phyloP scores from a whole-genome alignment of 2,329 filamentous ascomycete genomes.

The Ophiostoma australiae region DNA sequence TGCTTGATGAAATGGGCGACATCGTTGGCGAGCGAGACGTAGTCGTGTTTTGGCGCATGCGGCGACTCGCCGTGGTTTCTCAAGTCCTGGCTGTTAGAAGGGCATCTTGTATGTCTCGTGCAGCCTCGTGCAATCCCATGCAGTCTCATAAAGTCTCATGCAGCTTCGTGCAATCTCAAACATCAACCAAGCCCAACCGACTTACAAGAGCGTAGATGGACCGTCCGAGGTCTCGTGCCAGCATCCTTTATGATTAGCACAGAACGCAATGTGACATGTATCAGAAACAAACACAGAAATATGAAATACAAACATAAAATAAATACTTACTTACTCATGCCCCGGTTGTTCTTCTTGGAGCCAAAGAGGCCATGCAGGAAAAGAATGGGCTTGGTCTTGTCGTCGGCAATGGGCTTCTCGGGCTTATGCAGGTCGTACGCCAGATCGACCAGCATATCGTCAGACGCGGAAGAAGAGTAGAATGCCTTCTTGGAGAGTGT shows the following conservation, averaged over 20 bases:
- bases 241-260: constrained; percentile 49
- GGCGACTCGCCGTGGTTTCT: constrained; percentile 91
- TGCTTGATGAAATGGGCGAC: constrained; percentile 71
- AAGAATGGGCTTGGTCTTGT: constrained; percentile 60
- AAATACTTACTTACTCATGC: constrained; percentile 78
- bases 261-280: not conserved
- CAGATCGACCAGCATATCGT: constrained; percentile 38
- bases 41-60: constrained; percentile 71
- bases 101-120: no score
- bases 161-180: no score
- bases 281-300: no score
- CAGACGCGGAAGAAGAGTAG: constrained; percentile 17
- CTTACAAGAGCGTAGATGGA: constrained; percentile 76
- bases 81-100: constrained; percentile 53
- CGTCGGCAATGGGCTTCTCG: constrained; percentile 40
- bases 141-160: no score
- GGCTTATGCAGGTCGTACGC: constrained; percentile 65
- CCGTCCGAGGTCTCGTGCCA: constrained; percentile 74
- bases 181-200: constrained; percentile 16
- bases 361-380: constrained; percentile 93
- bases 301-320: not conserved
- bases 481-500: not conserved
- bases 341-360: constrained; percentile 90
- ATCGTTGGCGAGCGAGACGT: constrained; percentile 75
- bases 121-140: no score